phyloP scores from a whole-genome alignment of 768 basidiomycete genomes.

The Rhodocollybia butyracea region DNA sequence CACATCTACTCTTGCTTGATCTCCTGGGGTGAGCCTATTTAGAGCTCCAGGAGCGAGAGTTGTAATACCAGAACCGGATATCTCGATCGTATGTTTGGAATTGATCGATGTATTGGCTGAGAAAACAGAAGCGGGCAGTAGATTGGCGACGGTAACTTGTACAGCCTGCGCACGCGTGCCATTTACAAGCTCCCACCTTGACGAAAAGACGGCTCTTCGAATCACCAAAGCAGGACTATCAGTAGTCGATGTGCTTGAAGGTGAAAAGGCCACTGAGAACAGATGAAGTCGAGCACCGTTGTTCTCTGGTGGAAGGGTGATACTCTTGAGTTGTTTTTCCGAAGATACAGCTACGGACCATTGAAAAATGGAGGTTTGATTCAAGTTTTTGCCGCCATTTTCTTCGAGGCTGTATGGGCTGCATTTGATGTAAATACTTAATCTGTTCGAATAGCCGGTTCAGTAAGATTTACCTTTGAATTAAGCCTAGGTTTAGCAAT shows the following conservation, averaged over 20 bases:
- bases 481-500: slow-evolving; percentile 37
- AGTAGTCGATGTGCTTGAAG: slow-evolving; percentile 17
- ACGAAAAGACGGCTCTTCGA: slow-evolving; percentile 41
- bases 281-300: slow-evolving; percentile 37
- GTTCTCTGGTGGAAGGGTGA: slow-evolving; percentile 37
- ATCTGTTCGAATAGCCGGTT: background rate
- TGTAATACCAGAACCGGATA: slow-evolving; percentile 33
- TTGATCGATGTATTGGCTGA: slow-evolving; percentile 28
- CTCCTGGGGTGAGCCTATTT: slow-evolving; percentile 44
- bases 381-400: slow-evolving; percentile 35
- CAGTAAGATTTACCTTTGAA: slow-evolving; percentile 33
- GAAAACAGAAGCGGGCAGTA: slow-evolving; percentile 33
- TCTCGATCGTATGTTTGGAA: slow-evolving; percentile 30
- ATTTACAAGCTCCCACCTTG: slow-evolving; percentile 40
- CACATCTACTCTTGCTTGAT: slow-evolving; percentile 49
- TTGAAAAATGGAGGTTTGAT: slow-evolving; percentile 41
- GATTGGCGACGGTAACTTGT: slow-evolving; percentile 50
- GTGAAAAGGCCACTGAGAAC: slow-evolving; percentile 42
- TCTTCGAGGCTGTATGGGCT: slow-evolving; percentile 45
- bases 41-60: slow-evolving; percentile 41
- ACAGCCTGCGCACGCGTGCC: slow-evolving; percentile 42
- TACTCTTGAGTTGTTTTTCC: slow-evolving; percentile 34
- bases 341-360: slow-evolving; percentile 43
- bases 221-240: slow-evolving; percentile 31
- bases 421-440: background rate